These are phyloP conservation scores for Globisporangium emineosum DNA, from an alignment of 352 stramenopile species.

Conservation along the genomic window DNA sequence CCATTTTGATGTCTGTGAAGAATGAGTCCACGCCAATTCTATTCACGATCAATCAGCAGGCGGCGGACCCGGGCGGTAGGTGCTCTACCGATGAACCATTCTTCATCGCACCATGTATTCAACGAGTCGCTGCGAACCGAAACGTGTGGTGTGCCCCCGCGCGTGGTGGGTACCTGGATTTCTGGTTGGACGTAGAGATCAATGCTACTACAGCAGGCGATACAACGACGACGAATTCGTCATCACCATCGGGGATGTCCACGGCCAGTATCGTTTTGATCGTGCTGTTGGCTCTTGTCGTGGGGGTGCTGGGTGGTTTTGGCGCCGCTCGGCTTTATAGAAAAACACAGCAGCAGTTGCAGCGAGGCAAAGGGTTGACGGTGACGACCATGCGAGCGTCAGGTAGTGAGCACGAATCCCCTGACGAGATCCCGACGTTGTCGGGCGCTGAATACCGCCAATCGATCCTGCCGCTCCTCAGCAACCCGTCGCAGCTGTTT, in stretches of 20 bases:
- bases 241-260: not conserved
- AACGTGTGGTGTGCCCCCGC: slow-evolving; percentile 3
- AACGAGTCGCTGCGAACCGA: slow-evolving; percentile 1
- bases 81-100: not conserved
- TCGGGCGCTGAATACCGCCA: slow-evolving; percentile 3
- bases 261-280: not conserved
- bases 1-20: not conserved
- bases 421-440: slow-evolving; percentile 6
- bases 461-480: slow-evolving; percentile 2
- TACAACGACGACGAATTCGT: not conserved
- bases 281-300: not conserved
- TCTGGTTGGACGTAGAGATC: slow-evolving; percentile 7
- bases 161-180: slow-evolving; percentile 8
- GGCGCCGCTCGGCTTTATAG: not conserved
- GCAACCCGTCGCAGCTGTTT: slow-evolving; percentile 5
- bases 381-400: not conserved
- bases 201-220: not conserved
- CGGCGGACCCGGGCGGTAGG: not conserved
- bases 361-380: slow-evolving; percentile 1
- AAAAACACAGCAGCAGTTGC: not conserved
- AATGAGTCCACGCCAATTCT: slow-evolving; percentile 2
- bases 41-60: slow-evolving; percentile 8
- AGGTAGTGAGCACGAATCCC: not conserved
- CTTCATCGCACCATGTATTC: slow-evolving; percentile 8
- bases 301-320: not conserved